A percentile compares a stretch with the other conserved stretches of the same genome.
These are phyloP conservation scores for Achaetomiella virescens DNA, from an alignment of 495 filamentous ascomycete genomes.

Conservation along the genomic window DNA sequence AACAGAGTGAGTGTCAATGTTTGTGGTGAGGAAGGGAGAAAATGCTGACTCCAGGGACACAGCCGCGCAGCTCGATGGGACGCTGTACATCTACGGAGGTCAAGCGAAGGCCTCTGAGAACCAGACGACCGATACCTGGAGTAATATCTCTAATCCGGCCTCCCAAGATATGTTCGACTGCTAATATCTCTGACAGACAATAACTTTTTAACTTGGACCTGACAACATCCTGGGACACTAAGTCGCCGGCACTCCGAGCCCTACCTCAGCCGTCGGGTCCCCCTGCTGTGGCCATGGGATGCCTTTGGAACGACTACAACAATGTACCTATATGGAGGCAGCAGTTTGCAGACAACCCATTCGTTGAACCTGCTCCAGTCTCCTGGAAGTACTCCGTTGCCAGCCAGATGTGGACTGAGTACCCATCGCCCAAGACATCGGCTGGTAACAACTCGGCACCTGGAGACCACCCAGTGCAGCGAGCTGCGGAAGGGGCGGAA, in stretches of 20 bases:
- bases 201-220: conserved; percentile 62
- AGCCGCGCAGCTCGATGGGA: conserved; percentile 61
- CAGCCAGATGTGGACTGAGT: conserved; percentile 54
- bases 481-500: conserved; percentile 66
- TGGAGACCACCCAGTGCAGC: conserved; percentile 48
- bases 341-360: conserved; percentile 58
- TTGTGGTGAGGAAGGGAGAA: neutral
- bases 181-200: conserved; percentile 49
- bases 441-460: conserved; percentile 51
- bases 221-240: conserved; percentile 60
- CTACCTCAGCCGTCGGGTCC: conserved; percentile 62
- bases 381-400: conserved; percentile 64
- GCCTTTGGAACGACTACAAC: conserved; percentile 63
- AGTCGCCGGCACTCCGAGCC: conserved; percentile 51
- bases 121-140: conserved; percentile 58
- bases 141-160: conserved; percentile 29
- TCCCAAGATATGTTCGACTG: neutral
- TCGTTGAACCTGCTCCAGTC: conserved; percentile 43
- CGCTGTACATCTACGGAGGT: conserved; percentile 70
- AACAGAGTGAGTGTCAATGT: conserved; percentile 47
- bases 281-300: conserved; percentile 62
- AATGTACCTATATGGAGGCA: conserved; percentile 69
- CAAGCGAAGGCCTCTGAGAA: conserved; percentile 45
- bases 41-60: conserved; percentile 9
- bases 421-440: conserved; percentile 48